Evolutionary conservation across 768 basidiomycete genomes (phyloP), one percentile per base, ranked within the genome.

Genomic region (Termitomyces sp.): DNA sequence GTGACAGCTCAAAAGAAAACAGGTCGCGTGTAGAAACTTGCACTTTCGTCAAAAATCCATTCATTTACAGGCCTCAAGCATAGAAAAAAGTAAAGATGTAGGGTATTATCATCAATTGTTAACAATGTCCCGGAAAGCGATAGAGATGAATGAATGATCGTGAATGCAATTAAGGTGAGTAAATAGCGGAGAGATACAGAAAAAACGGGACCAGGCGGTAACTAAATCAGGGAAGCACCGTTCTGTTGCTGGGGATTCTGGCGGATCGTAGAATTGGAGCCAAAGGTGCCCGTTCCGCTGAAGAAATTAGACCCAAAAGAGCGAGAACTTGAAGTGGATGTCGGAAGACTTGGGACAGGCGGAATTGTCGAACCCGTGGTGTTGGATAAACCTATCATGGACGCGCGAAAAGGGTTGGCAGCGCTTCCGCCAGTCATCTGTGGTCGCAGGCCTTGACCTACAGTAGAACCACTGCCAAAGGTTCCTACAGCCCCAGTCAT

Each of bases 351-450:
- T 4, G 69, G 61, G 15, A 68, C 57, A 34, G 68, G 65, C 0
- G 62, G 64, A 20, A 63, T 62, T 31, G 64, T 56, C 1, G 67
- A 51, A 13, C 36, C 44, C 12, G 50, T 48, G 7, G 55, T 34
- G n/a, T 41, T 62, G 27, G 66, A 48, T 4, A 58, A 44, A 51
- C 48, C 56, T 45, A 74, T 74, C 82, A 85, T 85, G 2, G 85
- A 85, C 12, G 82, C 80, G 54, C 86, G 79, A 71, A 87, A 87
- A n/a, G 86, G 86, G 59, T 87, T 87, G 4, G 81, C 81, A 39
- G 73, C 72, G 16, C 80, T 78, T 45, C 84, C 86, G 5, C 86
- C 86, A 22, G 86, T 88, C 62, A 80, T 78, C 65, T 88, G 86
- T 15, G 86, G 83, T 50, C 86, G 74, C 33, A 87, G 73, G 20